phyloP scores from a whole-genome alignment of 2,329 filamentous ascomycete genomes.

The Pseudogymnoascus sp. region DNA sequence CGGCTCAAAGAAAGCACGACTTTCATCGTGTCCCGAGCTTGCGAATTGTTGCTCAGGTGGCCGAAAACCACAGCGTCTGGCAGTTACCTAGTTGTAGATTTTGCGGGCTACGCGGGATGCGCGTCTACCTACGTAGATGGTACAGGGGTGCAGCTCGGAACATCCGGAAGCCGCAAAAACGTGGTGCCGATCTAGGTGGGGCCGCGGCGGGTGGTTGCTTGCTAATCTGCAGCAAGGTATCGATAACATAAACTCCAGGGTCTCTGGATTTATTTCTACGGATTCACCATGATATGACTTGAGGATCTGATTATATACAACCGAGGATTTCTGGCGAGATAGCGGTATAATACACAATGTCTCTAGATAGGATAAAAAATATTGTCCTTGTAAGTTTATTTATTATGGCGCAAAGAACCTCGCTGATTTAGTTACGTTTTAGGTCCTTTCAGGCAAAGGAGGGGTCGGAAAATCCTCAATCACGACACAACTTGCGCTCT shows the following conservation, averaged over 20 bases:
- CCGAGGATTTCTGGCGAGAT: neutral
- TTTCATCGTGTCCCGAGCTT: neutral
- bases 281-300: neutral
- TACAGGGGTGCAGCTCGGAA: neutral
- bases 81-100: neutral
- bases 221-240: slow-evolving; percentile 8
- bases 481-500: slow-evolving; percentile 91
- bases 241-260: slow-evolving; percentile 8
- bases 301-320: neutral
- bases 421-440: slow-evolving; percentile 6
- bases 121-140: slow-evolving; percentile 4
- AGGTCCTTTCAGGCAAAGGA: slow-evolving; percentile 89
- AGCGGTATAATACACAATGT: slow-evolving; percentile 41
- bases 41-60: neutral
- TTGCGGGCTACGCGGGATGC: neutral
- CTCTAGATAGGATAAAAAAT: slow-evolving; percentile 64
- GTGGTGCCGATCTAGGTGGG: slow-evolving; percentile 5
- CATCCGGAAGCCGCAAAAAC: slow-evolving; percentile 4
- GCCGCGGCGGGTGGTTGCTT: neutral
- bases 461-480: slow-evolving; percentile 96
- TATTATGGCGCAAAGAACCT: neutral
- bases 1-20: slow-evolving; percentile 16
- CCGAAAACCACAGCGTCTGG: neutral
- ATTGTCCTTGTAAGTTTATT: slow-evolving; percentile 58
- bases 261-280: slow-evolving; percentile 2